Percentiles rank a stretch among this genome's conserved stretches.
Evolutionary conservation across 352 stramenopile genomes (phyloP).

Genomic region (Aphanomyces astaci): DNA sequence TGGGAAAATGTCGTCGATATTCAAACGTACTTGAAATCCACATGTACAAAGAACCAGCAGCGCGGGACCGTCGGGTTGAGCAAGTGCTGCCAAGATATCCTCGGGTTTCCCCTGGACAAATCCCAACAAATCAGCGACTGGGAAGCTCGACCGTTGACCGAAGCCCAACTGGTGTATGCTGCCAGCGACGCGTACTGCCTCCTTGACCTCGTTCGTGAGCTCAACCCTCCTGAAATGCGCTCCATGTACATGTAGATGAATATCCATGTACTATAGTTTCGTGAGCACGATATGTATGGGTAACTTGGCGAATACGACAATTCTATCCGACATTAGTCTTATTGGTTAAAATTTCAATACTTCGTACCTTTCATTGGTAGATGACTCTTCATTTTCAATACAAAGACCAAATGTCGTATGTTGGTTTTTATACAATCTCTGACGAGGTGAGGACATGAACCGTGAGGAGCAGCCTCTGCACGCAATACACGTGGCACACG

Average conservation of each 20-base stretch:
- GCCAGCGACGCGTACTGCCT: constrained; percentile 66
- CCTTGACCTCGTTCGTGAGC: constrained; percentile 48
- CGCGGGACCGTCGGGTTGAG: constrained; percentile 48
- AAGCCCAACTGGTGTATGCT: constrained; percentile 60
- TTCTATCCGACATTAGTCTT: too few species aligned
- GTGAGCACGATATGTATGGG: too few species aligned
- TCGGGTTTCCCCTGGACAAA: constrained; percentile 56
- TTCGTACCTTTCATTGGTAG: too few species aligned
- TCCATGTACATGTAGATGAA: too few species aligned
- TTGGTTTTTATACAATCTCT: too few species aligned
- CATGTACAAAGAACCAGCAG: constrained; percentile 19
- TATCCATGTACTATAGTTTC: background rate
- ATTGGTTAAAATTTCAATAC: too few species aligned
- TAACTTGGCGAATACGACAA: too few species aligned
- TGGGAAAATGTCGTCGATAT: constrained; percentile 62
- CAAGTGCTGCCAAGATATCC: constrained; percentile 40
- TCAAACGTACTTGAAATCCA: background rate
- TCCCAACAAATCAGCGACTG: constrained; percentile 68
- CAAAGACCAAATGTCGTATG: too few species aligned
- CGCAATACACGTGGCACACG: too few species aligned
- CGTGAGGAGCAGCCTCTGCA: too few species aligned
- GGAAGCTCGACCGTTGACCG: constrained; percentile 49
- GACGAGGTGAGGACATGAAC: too few species aligned
- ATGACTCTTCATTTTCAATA: too few species aligned
- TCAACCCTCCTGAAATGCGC: background rate